Evolutionary conservation across 1,139 yeast genomes (phyloP).

Genomic region (Geotrichum fermentans): DNA sequence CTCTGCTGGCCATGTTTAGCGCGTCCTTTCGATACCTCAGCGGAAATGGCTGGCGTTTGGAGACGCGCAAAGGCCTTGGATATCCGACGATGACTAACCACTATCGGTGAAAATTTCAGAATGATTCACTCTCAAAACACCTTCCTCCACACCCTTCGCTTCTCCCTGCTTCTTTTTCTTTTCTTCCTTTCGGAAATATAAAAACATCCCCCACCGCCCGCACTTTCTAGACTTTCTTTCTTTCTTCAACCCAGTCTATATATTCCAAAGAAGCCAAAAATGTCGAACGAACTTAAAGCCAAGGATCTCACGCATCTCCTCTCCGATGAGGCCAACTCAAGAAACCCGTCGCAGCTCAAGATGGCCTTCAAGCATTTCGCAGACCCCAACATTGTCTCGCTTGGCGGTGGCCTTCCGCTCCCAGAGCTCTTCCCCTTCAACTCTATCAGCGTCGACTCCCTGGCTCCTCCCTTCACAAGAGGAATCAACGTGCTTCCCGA

Average conservation of each 20-base stretch:
- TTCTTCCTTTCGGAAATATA: too few species aligned
- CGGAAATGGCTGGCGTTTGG: too few species aligned
- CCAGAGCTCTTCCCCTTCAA: slow-evolving; percentile 91
- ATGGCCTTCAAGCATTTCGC: slow-evolving; percentile 71
- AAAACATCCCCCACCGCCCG: too few species aligned
- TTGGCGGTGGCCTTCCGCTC: slow-evolving; percentile 94
- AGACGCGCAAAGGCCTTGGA: too few species aligned
- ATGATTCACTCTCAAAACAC: too few species aligned
- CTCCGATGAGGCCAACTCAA: slow-evolving; percentile 71
- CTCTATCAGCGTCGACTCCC: slow-evolving; percentile 60
- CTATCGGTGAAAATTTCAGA: too few species aligned
- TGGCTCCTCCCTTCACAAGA: slow-evolving; percentile 66
- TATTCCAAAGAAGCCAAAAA: not conserved
- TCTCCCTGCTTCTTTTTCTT: too few species aligned
- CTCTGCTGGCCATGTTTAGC: too few species aligned
- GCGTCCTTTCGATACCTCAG: too few species aligned
- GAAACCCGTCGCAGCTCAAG: slow-evolving; percentile 78
- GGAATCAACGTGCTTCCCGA: slow-evolving; percentile 72
- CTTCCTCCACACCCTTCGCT: too few species aligned
- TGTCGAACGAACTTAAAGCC: slow-evolving; percentile 32
- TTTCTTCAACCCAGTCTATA: too few species aligned
- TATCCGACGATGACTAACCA: too few species aligned
- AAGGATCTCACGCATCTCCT: slow-evolving; percentile 72
- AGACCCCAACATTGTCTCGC: slow-evolving; percentile 72
- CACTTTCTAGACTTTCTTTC: not conserved